phyloP scores from a whole-genome alignment of 495 filamentous ascomycete species.

The Hypoxylon lienhwacheense region DNA sequence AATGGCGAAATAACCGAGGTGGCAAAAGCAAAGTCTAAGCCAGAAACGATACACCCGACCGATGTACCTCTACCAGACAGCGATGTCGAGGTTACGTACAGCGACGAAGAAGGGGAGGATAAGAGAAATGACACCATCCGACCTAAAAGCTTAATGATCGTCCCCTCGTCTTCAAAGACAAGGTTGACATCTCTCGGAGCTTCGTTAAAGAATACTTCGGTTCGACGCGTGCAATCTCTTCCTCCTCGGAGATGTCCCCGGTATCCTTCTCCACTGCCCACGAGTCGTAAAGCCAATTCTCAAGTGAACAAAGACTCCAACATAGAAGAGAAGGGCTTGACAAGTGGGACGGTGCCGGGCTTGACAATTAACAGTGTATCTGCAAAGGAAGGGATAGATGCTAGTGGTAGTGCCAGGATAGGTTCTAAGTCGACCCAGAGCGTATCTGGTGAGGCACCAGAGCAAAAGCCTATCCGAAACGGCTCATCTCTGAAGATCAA shows the following conservation, averaged over 20 bases:
- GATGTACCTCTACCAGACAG: slow-evolving; percentile 64
- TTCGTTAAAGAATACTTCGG: slow-evolving; percentile 10
- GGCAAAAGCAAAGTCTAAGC: slow-evolving; percentile 32
- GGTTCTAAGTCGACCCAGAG: not conserved
- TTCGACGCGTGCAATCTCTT: slow-evolving; percentile 30
- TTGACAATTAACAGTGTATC: not conserved
- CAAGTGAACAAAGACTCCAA: not conserved
- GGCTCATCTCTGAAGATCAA: slow-evolving; percentile 24
- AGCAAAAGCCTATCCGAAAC: not conserved
- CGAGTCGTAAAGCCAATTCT: slow-evolving; percentile 24
- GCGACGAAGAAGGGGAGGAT: slow-evolving; percentile 61
- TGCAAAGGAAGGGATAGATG: slow-evolving; percentile 2
- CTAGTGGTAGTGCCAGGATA: not conserved
- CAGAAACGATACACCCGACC: slow-evolving; percentile 58
- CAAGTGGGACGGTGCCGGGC: not conserved
- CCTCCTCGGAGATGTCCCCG: slow-evolving; percentile 55
- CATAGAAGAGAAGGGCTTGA: not conserved
- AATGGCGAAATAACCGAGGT: slow-evolving; percentile 10
- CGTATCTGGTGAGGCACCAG: slow-evolving; percentile 1
- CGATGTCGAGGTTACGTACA: slow-evolving; percentile 62
- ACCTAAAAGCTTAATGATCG: slow-evolving; percentile 57
- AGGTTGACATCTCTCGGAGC: not conserved
- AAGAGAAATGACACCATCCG: slow-evolving; percentile 43
- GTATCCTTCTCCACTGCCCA: slow-evolving; percentile 53
- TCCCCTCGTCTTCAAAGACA: slow-evolving; percentile 4